Evolutionary conservation across 2,329 filamentous ascomycete species (phyloP).

Genomic region (Sporothrix schenckii): DNA sequence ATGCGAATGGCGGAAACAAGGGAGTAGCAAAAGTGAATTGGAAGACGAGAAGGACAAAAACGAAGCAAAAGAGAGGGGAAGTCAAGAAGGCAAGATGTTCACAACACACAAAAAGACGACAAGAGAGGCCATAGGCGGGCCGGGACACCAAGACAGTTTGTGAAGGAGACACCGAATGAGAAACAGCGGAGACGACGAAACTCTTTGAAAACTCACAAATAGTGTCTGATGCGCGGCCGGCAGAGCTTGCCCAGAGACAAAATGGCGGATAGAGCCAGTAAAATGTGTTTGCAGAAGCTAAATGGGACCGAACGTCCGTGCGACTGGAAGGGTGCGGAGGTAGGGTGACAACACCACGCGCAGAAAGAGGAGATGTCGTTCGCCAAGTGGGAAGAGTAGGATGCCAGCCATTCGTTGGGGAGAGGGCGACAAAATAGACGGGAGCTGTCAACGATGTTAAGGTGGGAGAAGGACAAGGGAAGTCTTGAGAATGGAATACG

Average conservation of each 20-base stretch:
- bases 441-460: neutral
- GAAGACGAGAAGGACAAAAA: neutral
- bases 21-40: neutral
- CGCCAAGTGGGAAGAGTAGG: neutral
- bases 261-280: slow-evolving; percentile 15
- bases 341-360: slow-evolving; percentile 4
- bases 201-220: slow-evolving; percentile 22
- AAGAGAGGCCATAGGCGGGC: slow-evolving; percentile 8
- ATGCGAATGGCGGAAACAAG: neutral
- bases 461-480: neutral
- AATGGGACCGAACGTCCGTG: slow-evolving; percentile 28
- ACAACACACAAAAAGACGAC: neutral
- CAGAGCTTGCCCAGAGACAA: neutral
- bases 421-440: neutral
- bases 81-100: neutral
- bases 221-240: slow-evolving; percentile 9
- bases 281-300: slow-evolving; percentile 25
- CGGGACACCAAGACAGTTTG: slow-evolving; percentile 9
- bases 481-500: neutral
- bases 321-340: slow-evolving; percentile 8
- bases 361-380: slow-evolving; percentile 17
- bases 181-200: slow-evolving; percentile 24
- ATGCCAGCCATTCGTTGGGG: neutral
- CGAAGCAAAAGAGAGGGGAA: neutral
- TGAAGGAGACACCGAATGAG: slow-evolving; percentile 5